Percentiles rank a stretch among this genome's conserved stretches.
Conservation (phyloP, 2,329 filamentous ascomycete genomes). For the Tolypocladium pustulatum region DNA sequence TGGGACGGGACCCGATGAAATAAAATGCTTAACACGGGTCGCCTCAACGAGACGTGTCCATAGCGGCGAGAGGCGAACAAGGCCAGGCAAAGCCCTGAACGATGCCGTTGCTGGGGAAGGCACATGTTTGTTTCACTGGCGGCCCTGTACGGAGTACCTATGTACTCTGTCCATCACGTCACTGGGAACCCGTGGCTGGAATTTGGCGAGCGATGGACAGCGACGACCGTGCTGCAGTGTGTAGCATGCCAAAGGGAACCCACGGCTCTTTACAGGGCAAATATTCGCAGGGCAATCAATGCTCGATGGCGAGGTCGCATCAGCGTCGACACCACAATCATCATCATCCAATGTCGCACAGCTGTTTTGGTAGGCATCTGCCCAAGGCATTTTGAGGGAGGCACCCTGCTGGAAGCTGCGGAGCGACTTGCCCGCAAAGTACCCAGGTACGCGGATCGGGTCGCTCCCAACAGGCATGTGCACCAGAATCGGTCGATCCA, state of each 20-base stretch:
- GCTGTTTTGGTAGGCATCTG: too few species aligned
- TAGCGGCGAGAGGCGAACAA: neutral
- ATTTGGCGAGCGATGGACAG: neutral
- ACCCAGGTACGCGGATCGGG: neutral
- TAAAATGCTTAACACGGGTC: neutral
- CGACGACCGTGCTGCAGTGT: neutral
- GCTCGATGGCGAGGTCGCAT: neutral
- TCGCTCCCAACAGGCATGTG: neutral
- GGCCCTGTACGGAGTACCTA: neutral
- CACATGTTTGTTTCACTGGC: neutral
- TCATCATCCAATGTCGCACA: too few species aligned
- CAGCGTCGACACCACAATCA: neutral
- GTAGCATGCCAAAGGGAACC: too few species aligned
- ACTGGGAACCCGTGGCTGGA: slow-evolving; percentile 1
- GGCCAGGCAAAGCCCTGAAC: neutral
- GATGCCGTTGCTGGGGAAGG: neutral
- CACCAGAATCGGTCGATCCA: neutral
- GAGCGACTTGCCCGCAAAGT: neutral
- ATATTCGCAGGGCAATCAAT: neutral
- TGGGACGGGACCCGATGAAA: neutral
- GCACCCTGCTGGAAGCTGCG: neutral
- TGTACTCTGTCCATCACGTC: slow-evolving; percentile 7
- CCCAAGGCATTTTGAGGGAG: neutral
- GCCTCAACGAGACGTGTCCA: neutral
- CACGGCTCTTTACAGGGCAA: neutral